Percentiles rank a stretch among this genome's conserved stretches.
Evolutionary conservation across 495 filamentous ascomycete species (phyloP).

Genomic region (Podospora appendiculata): DNA sequence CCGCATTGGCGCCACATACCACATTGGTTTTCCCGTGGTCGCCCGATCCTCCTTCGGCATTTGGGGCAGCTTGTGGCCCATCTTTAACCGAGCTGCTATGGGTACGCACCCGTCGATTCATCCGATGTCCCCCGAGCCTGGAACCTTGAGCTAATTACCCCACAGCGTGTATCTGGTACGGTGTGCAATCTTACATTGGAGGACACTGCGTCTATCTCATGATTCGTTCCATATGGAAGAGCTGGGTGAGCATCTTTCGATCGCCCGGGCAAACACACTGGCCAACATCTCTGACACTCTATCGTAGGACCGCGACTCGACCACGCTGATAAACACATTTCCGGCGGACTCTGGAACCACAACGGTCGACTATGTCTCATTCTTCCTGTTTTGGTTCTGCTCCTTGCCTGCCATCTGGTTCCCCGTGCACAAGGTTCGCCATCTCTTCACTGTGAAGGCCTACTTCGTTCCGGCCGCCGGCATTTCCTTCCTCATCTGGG

Average conservation of each 20-base stretch:
- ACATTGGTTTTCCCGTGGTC: constrained; percentile 81
- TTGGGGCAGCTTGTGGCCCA: constrained; percentile 84
- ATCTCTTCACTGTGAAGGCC: constrained; percentile 88
- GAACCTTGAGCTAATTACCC: background rate
- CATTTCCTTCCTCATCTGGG: constrained; percentile 86
- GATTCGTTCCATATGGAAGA: constrained; percentile 73
- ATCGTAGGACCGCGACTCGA: constrained; percentile 34
- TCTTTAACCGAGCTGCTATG: constrained; percentile 85
- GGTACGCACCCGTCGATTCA: constrained; percentile 23
- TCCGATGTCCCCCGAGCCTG: background rate
- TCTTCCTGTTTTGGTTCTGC: constrained; percentile 77
- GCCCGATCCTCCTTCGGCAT: constrained; percentile 72
- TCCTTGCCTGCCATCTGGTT: constrained; percentile 85
- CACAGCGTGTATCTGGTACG: constrained; percentile 70
- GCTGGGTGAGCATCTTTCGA: constrained; percentile 28
- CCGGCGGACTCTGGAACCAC: constrained; percentile 58
- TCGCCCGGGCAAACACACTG: background rate
- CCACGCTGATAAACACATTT: constrained; percentile 56
- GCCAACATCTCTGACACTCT: constrained; percentile 5
- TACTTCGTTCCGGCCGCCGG: constrained; percentile 78
- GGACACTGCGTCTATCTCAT: constrained; percentile 75
- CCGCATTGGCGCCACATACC: constrained; percentile 83
- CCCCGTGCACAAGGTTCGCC: constrained; percentile 66
- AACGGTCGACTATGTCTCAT: constrained; percentile 68
- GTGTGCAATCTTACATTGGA: constrained; percentile 81